These are phyloP conservation scores for Rhodotorula sp. DNA, from an alignment of 1,284 basidiomycete genomes.

Conservation along the genomic window DNA sequence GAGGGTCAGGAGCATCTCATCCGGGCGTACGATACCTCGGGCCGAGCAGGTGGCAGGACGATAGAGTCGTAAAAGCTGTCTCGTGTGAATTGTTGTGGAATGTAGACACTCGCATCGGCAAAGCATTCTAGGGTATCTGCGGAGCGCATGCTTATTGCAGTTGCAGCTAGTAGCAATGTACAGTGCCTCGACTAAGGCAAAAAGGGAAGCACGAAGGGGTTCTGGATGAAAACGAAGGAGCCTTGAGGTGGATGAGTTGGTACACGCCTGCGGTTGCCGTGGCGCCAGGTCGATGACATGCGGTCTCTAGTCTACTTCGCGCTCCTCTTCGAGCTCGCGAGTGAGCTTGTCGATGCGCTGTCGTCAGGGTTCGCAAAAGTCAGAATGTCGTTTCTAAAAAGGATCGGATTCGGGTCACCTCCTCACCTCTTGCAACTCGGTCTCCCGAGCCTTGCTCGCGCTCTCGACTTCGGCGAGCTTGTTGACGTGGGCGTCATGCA, in stretches of 20 bases:
- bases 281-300: too few species aligned
- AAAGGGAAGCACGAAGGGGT: too few species aligned
- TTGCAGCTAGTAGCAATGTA: too few species aligned
- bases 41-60: slow-evolving; percentile 4
- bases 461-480: slow-evolving; percentile 21
- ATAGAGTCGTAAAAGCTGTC: background rate
- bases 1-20: slow-evolving; percentile 48
- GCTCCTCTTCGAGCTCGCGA: slow-evolving; percentile 9
- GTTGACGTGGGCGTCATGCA: slow-evolving; percentile 28
- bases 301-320: slow-evolving; percentile 2
- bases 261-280: too few species aligned
- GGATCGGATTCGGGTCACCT: too few species aligned
- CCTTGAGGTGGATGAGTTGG: too few species aligned
- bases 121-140: background rate
- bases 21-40: slow-evolving; percentile 45
- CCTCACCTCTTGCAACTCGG: slow-evolving; percentile 15
- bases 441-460: background rate
- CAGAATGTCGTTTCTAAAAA: too few species aligned
- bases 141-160: too few species aligned
- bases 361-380: background rate
- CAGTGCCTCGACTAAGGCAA: too few species aligned
- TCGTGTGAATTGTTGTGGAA: background rate
- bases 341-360: background rate
- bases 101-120: background rate
- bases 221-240: too few species aligned